These are phyloP conservation scores for Kwoniella sp. DNA, from an alignment of 768 basidiomycete genomes.

Conservation along the genomic window DNA sequence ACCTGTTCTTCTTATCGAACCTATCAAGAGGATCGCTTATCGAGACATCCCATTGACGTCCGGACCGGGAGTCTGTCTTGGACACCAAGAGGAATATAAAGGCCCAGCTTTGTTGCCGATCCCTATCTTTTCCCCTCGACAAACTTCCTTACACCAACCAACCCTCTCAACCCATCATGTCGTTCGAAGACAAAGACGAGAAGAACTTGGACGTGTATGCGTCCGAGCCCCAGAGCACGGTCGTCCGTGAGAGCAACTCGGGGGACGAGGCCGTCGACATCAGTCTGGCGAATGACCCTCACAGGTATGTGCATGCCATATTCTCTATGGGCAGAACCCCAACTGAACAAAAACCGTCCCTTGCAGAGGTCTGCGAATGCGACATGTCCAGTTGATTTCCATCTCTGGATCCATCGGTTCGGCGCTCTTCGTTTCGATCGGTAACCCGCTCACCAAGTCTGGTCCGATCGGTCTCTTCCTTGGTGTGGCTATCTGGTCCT, in stretches of 20 bases:
- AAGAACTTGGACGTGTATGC: constrained; percentile 7
- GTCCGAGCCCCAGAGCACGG: constrained; percentile 5
- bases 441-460: constrained; percentile 25
- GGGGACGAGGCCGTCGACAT: not conserved
- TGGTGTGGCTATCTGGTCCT: constrained; percentile 28
- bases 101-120: not conserved
- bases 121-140: not conserved
- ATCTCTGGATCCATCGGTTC: constrained; percentile 42
- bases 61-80: not conserved
- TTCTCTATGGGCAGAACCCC: not conserved
- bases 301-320: constrained; percentile 17
- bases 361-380: constrained; percentile 34
- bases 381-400: constrained; percentile 46
- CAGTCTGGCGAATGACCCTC: constrained; percentile 22
- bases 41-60: not conserved
- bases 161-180: constrained; percentile 8
- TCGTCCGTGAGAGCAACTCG: constrained; percentile 8
- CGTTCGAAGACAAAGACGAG: constrained; percentile 19
- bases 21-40: not conserved
- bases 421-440: constrained; percentile 34
- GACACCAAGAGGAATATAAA: not conserved
- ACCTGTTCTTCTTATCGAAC: not conserved
- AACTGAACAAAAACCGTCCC: not conserved
- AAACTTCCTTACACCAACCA: not conserved
- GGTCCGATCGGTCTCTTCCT: constrained; percentile 39